Percentiles rank a stretch among this genome's conserved stretches.
These are phyloP conservation scores for Hirschfeldia incana DNA, from an alignment of 345 rosid species.

Conservation along the genomic window DNA sequence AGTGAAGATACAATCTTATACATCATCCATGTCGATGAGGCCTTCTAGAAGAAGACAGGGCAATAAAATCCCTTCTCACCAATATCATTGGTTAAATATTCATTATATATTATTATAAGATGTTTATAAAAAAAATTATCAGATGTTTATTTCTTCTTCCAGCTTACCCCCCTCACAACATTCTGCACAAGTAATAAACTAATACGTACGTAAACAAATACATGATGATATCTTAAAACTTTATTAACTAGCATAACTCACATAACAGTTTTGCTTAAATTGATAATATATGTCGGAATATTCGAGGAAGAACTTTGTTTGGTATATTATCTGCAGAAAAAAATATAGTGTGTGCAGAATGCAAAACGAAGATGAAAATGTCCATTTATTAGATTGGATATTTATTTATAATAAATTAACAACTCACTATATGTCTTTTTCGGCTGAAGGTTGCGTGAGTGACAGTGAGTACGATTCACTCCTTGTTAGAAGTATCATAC, in stretches of 20 bases:
- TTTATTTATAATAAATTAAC: too few species aligned
- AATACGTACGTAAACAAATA: background rate
- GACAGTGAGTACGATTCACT: background rate
- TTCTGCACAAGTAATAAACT: background rate
- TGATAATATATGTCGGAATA: background rate
- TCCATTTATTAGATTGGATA: background rate
- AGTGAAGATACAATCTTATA: background rate
- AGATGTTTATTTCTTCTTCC: background rate
- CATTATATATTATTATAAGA: too few species aligned
- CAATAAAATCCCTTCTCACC: background rate
- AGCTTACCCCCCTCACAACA: background rate
- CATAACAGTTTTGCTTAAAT: background rate
- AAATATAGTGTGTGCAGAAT: conserved; percentile 23
- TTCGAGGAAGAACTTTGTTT: background rate
- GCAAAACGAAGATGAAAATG: background rate
- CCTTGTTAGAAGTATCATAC: background rate
- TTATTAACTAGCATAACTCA: background rate
- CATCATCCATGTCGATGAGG: background rate
- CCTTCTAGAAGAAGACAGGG: background rate
- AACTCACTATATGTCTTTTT: background rate
- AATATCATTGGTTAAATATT: too few species aligned
- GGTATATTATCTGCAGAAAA: too few species aligned
- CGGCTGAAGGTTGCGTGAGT: conserved; percentile 6
- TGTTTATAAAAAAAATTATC: too few species aligned
- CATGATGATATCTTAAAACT: background rate